These are phyloP conservation scores for Macrotyloma uniflorum DNA, from an alignment of 306 rosid genomes.

Conservation along the genomic window DNA sequence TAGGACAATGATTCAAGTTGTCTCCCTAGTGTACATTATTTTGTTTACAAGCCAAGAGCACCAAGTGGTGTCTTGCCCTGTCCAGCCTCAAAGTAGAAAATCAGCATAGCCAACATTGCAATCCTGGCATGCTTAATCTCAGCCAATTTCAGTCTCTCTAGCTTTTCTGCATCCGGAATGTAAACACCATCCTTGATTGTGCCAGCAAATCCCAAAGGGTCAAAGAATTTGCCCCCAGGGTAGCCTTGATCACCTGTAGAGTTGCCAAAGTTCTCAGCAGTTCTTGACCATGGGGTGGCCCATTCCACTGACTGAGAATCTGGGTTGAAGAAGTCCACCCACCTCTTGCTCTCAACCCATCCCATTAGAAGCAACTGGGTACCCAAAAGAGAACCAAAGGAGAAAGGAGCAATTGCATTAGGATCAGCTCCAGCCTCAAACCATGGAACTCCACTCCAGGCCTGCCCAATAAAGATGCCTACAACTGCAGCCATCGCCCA, in stretches of 20 bases:
- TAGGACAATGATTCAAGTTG: slow-evolving; percentile 16
- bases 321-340: slow-evolving; percentile 98
- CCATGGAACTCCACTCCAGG: slow-evolving; percentile 99
- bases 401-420: slow-evolving; percentile 89
- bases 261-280: slow-evolving; percentile 84
- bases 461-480: slow-evolving; percentile 93
- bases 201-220: slow-evolving; percentile 83
- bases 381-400: slow-evolving; percentile 91
- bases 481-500: slow-evolving; percentile 99
- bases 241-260: slow-evolving; percentile 94
- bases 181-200: slow-evolving; percentile 63
- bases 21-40: slow-evolving; percentile 11
- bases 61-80: slow-evolving; percentile 91
- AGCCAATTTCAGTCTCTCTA: slow-evolving; percentile 84
- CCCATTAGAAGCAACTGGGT: slow-evolving; percentile 95
- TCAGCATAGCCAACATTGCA: slow-evolving; percentile 93
- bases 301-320: slow-evolving; percentile 94
- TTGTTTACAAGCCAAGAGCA: slow-evolving; percentile 72
- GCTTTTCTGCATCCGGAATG: slow-evolving; percentile 70
- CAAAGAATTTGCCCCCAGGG: slow-evolving; percentile 96
- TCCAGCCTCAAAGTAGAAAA: slow-evolving; percentile 89
- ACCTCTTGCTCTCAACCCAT: slow-evolving; percentile 97
- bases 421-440: slow-evolving; percentile 97
- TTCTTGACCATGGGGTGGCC: slow-evolving; percentile 98
- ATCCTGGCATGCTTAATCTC: slow-evolving; percentile 95